Conservation (phyloP, 2,329 filamentous ascomycete genomes). For the Colletotrichum higginsianum region DNA sequence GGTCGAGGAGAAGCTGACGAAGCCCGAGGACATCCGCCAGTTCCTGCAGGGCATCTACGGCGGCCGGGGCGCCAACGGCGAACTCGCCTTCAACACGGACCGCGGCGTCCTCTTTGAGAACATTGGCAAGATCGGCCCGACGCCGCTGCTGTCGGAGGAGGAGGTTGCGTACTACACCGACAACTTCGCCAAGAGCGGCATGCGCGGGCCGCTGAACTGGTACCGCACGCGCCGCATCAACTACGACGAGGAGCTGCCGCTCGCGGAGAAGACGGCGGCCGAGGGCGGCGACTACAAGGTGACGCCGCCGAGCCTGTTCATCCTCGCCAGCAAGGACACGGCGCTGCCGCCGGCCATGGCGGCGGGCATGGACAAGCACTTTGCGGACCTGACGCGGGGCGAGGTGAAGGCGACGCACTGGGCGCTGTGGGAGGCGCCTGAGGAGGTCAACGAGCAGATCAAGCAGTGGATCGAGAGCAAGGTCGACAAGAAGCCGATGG, state of each 20-base stretch:
- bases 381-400: conserved; percentile 74
- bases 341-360: conserved; percentile 83
- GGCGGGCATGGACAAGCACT: conserved; percentile 76
- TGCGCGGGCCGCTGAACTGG: conserved; percentile 89
- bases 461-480: conserved; percentile 73
- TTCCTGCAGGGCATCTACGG: conserved; percentile 83
- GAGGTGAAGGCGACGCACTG: conserved; percentile 84
- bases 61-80: conserved; percentile 69
- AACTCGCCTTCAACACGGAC: conserved; percentile 70
- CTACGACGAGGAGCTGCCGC: conserved; percentile 78
- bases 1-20: conserved; percentile 71
- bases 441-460: conserved; percentile 79
- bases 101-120: conserved; percentile 76
- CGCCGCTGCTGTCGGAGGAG: conserved; percentile 74
- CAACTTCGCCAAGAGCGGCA: conserved; percentile 79
- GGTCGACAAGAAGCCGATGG: conserved; percentile 34
- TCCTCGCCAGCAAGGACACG: conserved; percentile 78
- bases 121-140: conserved; percentile 69
- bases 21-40: conserved; percentile 74
- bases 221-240: conserved; percentile 84
- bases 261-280: conserved; percentile 67
- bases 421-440: conserved; percentile 82
- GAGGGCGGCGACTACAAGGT: conserved; percentile 57
- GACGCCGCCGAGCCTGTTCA: conserved; percentile 78
- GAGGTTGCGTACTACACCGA: conserved; percentile 84